These are phyloP conservation scores for Xylaria sp. DNA, from an alignment of 2,329 filamentous ascomycete species.

Conservation along the genomic window DNA sequence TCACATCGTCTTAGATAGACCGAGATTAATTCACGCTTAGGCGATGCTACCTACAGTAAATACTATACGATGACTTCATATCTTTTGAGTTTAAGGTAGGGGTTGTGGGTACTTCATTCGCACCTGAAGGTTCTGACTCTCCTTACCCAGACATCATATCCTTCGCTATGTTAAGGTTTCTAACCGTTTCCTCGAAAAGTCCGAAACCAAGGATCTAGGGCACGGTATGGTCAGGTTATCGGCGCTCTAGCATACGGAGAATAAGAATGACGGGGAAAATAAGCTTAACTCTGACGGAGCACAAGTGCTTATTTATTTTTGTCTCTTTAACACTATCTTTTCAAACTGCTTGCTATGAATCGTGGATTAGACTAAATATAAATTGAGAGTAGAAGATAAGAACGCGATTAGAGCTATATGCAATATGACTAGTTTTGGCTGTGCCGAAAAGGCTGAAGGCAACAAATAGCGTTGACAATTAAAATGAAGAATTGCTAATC, in stretches of 20 bases:
- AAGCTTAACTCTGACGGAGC: neutral
- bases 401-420: neutral
- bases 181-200: neutral
- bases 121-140: neutral
- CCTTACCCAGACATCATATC: neutral
- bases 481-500: neutral
- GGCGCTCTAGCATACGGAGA: neutral
- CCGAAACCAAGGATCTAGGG: neutral
- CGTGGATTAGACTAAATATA: neutral
- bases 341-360: neutral
- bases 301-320: neutral
- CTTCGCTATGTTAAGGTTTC: neutral
- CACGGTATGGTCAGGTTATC: neutral
- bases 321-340: neutral
- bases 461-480: neutral
- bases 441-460: neutral
- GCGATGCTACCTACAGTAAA: neutral
- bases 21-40: neutral
- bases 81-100: neutral
- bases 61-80: conserved; percentile 1
- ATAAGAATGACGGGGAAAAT: neutral
- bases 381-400: neutral
- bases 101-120: neutral
- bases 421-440: neutral
- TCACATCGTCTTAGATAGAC: neutral